phyloP scores from a whole-genome alignment of 2,329 filamentous ascomycete genomes.

The Scleromitrula shiraiana region DNA sequence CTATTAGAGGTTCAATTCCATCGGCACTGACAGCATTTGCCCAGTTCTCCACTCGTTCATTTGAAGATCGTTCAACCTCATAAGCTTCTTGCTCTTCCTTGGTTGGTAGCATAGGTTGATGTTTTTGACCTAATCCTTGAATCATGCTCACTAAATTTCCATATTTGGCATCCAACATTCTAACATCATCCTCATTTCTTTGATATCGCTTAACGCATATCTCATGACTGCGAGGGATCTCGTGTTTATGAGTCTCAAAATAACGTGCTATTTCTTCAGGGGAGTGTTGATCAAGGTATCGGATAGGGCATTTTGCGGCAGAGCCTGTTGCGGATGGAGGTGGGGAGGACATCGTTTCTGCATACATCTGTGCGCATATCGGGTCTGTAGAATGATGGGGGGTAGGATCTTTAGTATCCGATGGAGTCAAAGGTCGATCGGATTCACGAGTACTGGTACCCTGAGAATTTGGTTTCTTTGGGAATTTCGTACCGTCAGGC shows the following conservation, averaged over 20 bases:
- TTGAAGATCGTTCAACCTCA: constrained; percentile 44
- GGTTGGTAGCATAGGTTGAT: constrained; percentile 75
- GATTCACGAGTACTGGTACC: constrained; percentile 20
- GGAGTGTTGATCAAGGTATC: constrained; percentile 84
- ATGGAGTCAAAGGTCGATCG: constrained; percentile 20
- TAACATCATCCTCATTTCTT: constrained; percentile 75
- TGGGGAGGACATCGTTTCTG: constrained; percentile 41
- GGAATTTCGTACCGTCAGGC: constrained; percentile 11
- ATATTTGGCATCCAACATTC: constrained; percentile 88
- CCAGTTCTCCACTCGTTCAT: constrained; percentile 77
- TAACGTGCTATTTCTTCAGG: constrained; percentile 90
- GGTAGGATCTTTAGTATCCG: constrained; percentile 33
- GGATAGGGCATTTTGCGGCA: constrained; percentile 75
- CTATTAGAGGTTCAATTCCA: constrained; percentile 33
- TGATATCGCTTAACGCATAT: constrained; percentile 87
- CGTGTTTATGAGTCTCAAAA: constrained; percentile 91
- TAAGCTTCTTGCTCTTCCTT: constrained; percentile 34
- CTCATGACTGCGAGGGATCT: constrained; percentile 87
- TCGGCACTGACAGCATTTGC: constrained; percentile 65
- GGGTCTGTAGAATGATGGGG: constrained; percentile 48
- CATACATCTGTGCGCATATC: constrained; percentile 56
- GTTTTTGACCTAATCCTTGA: constrained; percentile 76
- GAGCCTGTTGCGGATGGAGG: constrained; percentile 42
- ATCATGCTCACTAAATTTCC: constrained; percentile 85
- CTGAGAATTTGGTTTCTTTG: constrained; percentile 16